phyloP scores from a whole-genome alignment of 2,329 filamentous ascomycete species.

The Podosphaera aphanis region DNA sequence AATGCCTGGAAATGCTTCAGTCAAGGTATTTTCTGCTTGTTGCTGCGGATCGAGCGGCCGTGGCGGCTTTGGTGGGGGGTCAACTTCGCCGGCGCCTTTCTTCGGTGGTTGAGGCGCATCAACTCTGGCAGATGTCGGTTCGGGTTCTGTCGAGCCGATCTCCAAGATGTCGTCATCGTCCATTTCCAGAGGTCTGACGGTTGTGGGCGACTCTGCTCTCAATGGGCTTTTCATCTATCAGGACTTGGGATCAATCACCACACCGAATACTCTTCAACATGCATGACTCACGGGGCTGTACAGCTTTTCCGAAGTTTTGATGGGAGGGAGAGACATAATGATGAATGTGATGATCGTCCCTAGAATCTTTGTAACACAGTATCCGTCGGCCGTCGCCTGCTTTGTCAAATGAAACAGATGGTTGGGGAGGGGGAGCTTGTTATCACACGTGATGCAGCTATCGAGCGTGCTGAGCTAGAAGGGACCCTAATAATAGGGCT shows the following conservation, averaged over 20 bases:
- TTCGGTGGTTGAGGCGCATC: conserved; percentile 21
- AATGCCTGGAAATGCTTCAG: conserved; percentile 78
- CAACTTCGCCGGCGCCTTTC: conserved; percentile 23
- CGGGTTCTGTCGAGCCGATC: conserved; percentile 21
- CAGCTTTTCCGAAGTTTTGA: not conserved
- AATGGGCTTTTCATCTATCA: conserved; percentile 11
- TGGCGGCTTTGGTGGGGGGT: conserved; percentile 56
- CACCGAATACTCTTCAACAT: conserved; percentile 3
- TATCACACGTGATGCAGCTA: too few relatives aligned
- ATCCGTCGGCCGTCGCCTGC: too few relatives aligned
- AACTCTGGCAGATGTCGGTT: conserved; percentile 9
- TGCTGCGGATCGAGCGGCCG: conserved; percentile 60
- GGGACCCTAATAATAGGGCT: too few relatives aligned
- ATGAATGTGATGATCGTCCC: too few relatives aligned
- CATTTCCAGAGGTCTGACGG: conserved; percentile 39
- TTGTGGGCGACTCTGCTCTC: conserved; percentile 41
- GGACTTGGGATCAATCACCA: not conserved
- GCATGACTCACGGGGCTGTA: conserved; percentile 5
- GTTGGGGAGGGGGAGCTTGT: too few relatives aligned
- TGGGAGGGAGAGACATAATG: too few relatives aligned
- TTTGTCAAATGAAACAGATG: too few relatives aligned
- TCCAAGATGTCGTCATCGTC: conserved; percentile 50
- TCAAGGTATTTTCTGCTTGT: conserved; percentile 68
- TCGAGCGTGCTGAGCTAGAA: too few relatives aligned
- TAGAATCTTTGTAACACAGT: too few relatives aligned